A percentile compares a stretch with the other conserved stretches of the same genome.
Evolutionary conservation across 208 protist species (phyloP).

Genomic region (Wallacemonas rigidus): DNA sequence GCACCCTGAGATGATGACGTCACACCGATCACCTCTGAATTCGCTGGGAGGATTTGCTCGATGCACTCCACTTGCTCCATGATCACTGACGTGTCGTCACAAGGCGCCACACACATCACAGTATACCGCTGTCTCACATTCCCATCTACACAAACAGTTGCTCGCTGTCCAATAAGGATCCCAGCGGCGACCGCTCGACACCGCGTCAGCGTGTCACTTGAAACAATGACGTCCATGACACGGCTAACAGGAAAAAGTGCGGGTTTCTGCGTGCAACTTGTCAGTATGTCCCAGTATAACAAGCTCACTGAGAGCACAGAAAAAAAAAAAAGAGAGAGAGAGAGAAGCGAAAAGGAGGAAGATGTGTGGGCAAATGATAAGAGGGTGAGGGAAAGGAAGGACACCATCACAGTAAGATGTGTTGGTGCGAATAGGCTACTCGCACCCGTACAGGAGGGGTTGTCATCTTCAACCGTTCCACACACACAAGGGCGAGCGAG

Average conservation of each 20-base stretch:
- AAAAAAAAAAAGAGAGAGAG: conserved; percentile 13
- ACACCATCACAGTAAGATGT: too few species aligned
- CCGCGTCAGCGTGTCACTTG: neutral
- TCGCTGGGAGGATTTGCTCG: conserved; percentile 63
- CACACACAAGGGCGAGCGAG: too few species aligned
- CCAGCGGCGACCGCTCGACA: neutral
- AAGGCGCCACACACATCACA: conserved; percentile 30
- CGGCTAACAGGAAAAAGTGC: neutral
- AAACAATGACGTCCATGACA: conserved; percentile 1
- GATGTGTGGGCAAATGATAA: neutral
- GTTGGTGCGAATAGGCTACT: too few species aligned
- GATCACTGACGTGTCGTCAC: conserved; percentile 42
- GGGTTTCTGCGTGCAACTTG: too few species aligned
- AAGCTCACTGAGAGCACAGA: too few species aligned
- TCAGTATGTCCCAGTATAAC: too few species aligned
- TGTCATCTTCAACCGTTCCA: too few species aligned
- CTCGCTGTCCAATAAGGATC: conserved; percentile 8
- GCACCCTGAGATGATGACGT: neutral
- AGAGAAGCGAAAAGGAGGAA: conserved; percentile 13
- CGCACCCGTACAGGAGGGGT: too few species aligned
- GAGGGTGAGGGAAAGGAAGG: neutral
- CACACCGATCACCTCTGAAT: conserved; percentile 63
- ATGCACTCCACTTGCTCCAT: conserved; percentile 76
- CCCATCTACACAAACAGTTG: neutral
- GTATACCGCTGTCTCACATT: neutral